These are phyloP conservation scores for Blastocystis sp. DNA, from an alignment of 352 stramenopile species.

Conservation along the genomic window DNA sequence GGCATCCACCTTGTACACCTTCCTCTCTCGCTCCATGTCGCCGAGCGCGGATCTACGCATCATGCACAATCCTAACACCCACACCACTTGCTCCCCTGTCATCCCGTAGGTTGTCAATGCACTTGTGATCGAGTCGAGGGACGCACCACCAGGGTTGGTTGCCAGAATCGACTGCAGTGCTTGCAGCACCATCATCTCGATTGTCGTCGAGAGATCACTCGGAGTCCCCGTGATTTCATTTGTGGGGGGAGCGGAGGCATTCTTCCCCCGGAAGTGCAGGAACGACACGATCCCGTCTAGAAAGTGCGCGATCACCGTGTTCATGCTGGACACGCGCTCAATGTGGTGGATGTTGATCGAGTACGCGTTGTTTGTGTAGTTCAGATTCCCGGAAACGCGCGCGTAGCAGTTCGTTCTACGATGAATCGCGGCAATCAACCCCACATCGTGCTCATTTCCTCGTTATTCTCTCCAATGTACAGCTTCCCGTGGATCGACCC, in stretches of 20 bases:
- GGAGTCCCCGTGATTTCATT: background rate
- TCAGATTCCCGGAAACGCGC: background rate
- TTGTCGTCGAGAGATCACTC: background rate
- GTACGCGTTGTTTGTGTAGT: background rate
- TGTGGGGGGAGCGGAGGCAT: background rate
- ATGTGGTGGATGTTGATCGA: conserved; percentile 29
- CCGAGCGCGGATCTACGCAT: background rate
- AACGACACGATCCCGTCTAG: background rate
- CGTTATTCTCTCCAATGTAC: conserved; percentile 8
- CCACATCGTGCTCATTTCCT: conserved; percentile 3
- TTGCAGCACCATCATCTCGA: conserved; percentile 15
- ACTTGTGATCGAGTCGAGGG: background rate
- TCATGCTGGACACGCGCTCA: background rate
- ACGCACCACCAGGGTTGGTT: background rate
- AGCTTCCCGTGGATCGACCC: background rate
- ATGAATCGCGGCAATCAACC: background rate
- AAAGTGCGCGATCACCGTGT: background rate
- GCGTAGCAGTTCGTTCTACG: conserved; percentile 10
- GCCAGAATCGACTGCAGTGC: background rate
- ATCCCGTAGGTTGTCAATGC: background rate
- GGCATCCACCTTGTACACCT: background rate
- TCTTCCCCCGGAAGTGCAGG: background rate
- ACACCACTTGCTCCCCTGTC: background rate
- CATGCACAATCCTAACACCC: background rate
- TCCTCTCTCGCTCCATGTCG: conserved; percentile 12